Conservation (phyloP, 2,329 filamentous ascomycete species). For the Lasiodiplodia theobromae region DNA sequence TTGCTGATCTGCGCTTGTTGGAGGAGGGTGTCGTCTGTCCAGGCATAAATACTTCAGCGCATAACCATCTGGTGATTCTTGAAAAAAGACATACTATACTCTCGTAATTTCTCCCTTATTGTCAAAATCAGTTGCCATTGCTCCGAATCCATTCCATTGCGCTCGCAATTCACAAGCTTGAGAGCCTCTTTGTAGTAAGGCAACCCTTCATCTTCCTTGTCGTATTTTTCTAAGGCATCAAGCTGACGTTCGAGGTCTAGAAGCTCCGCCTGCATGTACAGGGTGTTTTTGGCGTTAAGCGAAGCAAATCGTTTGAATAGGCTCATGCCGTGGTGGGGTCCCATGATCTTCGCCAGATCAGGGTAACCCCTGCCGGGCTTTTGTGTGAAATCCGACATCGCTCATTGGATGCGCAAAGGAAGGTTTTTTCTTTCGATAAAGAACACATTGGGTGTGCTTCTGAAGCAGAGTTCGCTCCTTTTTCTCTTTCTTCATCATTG, state of each 20-base stretch:
- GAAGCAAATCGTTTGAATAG: neutral
- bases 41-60: neutral
- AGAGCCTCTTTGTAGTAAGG: neutral
- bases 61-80: neutral
- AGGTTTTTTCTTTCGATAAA: no score
- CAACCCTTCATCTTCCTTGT: neutral
- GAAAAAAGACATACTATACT: neutral
- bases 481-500: no score
- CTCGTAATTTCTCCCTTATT: neutral
- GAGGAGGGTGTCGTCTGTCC: neutral
- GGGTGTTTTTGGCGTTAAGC: neutral
- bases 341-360: neutral
- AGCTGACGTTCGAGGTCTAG: neutral
- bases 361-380: neutral
- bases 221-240: neutral
- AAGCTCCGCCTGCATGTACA: neutral
- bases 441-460: no score
- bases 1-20: neutral
- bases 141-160: no score
- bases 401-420: no score
- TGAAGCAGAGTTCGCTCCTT: no score
- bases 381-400: no score
- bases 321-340: neutral
- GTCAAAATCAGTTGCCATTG: neutral
- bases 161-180: neutral